Base-by-base conservation (phyloP, 2,329 filamentous ascomycete genomes). In the Colletotrichum endophyticum region DNA sequence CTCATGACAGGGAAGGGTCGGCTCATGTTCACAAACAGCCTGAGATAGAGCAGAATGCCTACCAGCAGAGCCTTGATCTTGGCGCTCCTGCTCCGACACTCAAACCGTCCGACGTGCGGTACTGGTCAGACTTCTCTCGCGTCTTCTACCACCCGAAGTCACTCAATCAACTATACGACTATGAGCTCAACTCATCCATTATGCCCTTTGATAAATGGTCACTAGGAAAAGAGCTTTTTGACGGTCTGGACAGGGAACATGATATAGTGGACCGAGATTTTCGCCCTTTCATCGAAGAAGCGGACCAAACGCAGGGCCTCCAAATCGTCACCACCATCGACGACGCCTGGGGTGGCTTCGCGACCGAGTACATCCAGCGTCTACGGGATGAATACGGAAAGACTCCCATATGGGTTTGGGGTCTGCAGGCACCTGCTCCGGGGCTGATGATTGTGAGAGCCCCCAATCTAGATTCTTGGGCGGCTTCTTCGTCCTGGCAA, bases 121-220 rank as follows among this genome's bases (percentile, higher is more conserved):
- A 97, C 86, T 99, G 97, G 96, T 98, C 96, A 36, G 97, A 99
- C 84, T 99, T 96, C 85, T 98, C 95, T 80, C 92, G 95, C 30
- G 91, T 97, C n/a, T 99, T 93, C 85, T 98, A 95, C 83, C 96
- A 99, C 83, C 97, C 97, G 11, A 92, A 92, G 71, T 98, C 96
- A 15, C 91, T 98, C 70, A 89, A 98, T 12, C 96, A 98, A 82
- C 88, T 99, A 16, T 94, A 94, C 82, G 95, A 98, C 81, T 98
- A 95, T 81, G 95, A 98, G 83, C 88, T 98, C 44, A 93, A 95
- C 82, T 96, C 95, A 5, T 89, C 91, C 61, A 88, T 96, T 32
- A 93, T 94, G 89, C 95, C 96, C 0, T 98, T 98, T 80, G 94
- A 97, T 83, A 93, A 92, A 75, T 97, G 93, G 91, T 84, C 86